phyloP scores from a whole-genome alignment of 2,329 filamentous ascomycete genomes.

The Alternaria tenuissima region DNA sequence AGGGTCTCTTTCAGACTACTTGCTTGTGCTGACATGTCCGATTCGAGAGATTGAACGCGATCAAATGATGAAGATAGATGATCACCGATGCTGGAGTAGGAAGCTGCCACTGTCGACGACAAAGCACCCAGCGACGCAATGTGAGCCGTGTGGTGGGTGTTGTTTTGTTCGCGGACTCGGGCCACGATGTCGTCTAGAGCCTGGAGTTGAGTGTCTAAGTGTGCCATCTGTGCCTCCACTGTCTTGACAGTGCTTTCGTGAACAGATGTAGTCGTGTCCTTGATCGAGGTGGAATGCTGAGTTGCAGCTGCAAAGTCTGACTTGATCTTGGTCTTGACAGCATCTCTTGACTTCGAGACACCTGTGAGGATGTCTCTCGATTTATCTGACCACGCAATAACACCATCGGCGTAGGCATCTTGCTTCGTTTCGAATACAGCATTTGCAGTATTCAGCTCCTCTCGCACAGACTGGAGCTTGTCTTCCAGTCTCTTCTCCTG shows the following conservation, averaged over 20 bases:
- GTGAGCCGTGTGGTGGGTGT: slow-evolving; percentile 76
- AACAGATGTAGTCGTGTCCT: slow-evolving; percentile 82
- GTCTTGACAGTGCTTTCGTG: slow-evolving; percentile 90
- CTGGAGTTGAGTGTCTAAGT: slow-evolving; percentile 87
- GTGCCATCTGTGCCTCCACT: slow-evolving; percentile 86
- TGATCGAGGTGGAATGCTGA: slow-evolving; percentile 82
- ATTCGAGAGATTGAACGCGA: slow-evolving; percentile 72
- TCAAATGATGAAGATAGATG: slow-evolving; percentile 75
- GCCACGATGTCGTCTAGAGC: slow-evolving; percentile 90
- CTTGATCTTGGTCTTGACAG: slow-evolving; percentile 81
- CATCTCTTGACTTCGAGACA: slow-evolving; percentile 76
- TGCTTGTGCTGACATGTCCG: slow-evolving; percentile 70
- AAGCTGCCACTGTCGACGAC: slow-evolving; percentile 73
- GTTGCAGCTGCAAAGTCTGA: slow-evolving; percentile 85
- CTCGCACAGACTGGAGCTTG: slow-evolving; percentile 69
- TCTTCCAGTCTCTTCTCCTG: slow-evolving; percentile 76
- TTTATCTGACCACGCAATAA: slow-evolving; percentile 76
- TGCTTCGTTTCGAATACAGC: slow-evolving; percentile 71
- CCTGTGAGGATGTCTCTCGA: slow-evolving; percentile 75
- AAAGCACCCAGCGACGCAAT: slow-evolving; percentile 71
- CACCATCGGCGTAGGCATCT: slow-evolving; percentile 71
- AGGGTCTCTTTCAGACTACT: slow-evolving; percentile 67
- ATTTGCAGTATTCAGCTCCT: slow-evolving; percentile 71
- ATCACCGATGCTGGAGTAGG: slow-evolving; percentile 73
- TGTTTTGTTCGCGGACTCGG: slow-evolving; percentile 81